phyloP scores from a whole-genome alignment of 371 early-diverging fungal genomes.

The Mucor velutinosus region DNA sequence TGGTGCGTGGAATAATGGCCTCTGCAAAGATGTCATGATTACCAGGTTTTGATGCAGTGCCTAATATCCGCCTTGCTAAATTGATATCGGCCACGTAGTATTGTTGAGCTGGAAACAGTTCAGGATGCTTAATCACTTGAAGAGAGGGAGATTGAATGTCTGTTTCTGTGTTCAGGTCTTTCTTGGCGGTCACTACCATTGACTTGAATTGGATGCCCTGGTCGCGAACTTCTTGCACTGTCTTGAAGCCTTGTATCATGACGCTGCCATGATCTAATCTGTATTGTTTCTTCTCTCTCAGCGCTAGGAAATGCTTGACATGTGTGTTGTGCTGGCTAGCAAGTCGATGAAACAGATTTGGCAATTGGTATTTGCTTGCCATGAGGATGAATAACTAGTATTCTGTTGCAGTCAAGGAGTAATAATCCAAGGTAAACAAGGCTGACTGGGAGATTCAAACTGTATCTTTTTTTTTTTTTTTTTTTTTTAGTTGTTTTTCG shows the following conservation, averaged over 20 bases:
- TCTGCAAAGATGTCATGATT: slow-evolving; percentile 53
- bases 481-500: not conserved
- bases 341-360: slow-evolving; percentile 25
- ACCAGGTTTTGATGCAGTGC: slow-evolving; percentile 51
- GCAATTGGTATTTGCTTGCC: slow-evolving; percentile 1
- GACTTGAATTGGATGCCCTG: slow-evolving; percentile 32
- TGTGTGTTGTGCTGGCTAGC: slow-evolving; percentile 22
- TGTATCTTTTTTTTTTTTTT: not conserved
- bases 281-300: slow-evolving; percentile 42
- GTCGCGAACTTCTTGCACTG: slow-evolving; percentile 35
- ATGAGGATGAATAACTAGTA: not conserved
- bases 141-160: slow-evolving; percentile 40
- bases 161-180: slow-evolving; percentile 24
- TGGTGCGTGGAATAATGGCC: slow-evolving; percentile 22
- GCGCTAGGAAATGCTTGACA: slow-evolving; percentile 32
- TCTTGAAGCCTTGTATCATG: slow-evolving; percentile 44
- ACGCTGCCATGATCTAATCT: slow-evolving; percentile 29
- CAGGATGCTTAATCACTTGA: slow-evolving; percentile 33
- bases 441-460: not conserved
- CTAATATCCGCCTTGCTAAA: slow-evolving; percentile 45
- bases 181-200: slow-evolving; percentile 34
- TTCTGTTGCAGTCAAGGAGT: not conserved
- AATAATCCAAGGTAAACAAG: not conserved
- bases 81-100: slow-evolving; percentile 46
- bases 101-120: slow-evolving; percentile 34